Evolutionary conservation across 768 basidiomycete species (phyloP).

Genomic region (Xerocomus spinulosus): DNA sequence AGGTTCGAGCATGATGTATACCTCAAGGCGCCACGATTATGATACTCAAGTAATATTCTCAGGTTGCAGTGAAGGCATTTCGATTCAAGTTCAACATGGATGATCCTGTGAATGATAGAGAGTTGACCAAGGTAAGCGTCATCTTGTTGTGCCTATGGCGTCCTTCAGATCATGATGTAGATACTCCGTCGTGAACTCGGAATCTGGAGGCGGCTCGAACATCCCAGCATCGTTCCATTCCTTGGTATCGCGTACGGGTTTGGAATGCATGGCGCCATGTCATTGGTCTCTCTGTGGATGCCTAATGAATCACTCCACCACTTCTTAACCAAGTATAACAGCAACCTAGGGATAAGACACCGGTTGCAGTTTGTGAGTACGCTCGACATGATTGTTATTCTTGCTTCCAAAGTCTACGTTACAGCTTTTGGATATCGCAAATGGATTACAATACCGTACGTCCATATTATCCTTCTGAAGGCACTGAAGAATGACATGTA

Average conservation of each 20-base stretch:
- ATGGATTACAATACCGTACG: slow-evolving; percentile 8
- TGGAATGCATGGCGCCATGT: slow-evolving; percentile 17
- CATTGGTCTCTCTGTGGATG: slow-evolving; percentile 32
- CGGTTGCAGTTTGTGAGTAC: slow-evolving; percentile 13
- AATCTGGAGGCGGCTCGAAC: slow-evolving; percentile 25
- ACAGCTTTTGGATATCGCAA: slow-evolving; percentile 13
- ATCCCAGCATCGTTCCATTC: slow-evolving; percentile 26
- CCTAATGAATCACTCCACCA: slow-evolving; percentile 21
- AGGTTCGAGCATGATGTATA: background rate
- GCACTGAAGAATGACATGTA: background rate
- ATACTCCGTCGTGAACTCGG: slow-evolving; percentile 24
- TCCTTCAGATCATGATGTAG: background rate
- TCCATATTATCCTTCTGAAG: background rate
- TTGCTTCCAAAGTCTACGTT: slow-evolving; percentile 12
- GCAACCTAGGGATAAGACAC: background rate
- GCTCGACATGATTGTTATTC: slow-evolving; percentile 10
- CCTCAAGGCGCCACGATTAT: background rate
- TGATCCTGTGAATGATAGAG: background rate
- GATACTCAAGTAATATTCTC: background rate
- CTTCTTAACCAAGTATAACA: slow-evolving; percentile 11
- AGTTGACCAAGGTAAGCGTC: background rate
- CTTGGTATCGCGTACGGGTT: slow-evolving; percentile 11
- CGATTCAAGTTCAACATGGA: background rate
- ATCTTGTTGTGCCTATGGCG: background rate
- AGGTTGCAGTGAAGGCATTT: slow-evolving; percentile 25